Conservation (phyloP, 2,329 filamentous ascomycete genomes). For the Plectosphaerella cucumerina region DNA sequence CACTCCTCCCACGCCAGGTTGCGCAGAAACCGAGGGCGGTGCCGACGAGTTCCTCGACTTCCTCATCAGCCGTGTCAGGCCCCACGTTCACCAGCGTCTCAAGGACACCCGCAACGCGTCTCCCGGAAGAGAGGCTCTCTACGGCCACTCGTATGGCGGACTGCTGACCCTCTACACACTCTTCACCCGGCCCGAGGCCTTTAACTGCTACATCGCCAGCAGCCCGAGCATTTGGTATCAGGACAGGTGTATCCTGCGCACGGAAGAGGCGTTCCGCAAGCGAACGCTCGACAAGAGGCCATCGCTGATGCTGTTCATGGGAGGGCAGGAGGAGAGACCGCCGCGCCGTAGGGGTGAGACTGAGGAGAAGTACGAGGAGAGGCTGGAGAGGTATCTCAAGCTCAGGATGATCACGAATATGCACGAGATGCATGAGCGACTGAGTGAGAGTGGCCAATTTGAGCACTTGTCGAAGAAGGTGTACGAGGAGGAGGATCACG, state of each 20-base stretch:
- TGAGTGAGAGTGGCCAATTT: slow-evolving; percentile 12
- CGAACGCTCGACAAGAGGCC: slow-evolving; percentile 9
- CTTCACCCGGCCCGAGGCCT: slow-evolving; percentile 32
- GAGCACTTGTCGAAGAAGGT: slow-evolving; percentile 11
- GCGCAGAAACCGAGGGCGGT: slow-evolving; percentile 28
- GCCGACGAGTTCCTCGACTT: slow-evolving; percentile 40
- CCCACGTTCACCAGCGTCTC: slow-evolving; percentile 24
- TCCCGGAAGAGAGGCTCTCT: slow-evolving; percentile 35
- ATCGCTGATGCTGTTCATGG: slow-evolving; percentile 26
- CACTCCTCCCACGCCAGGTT: slow-evolving; percentile 19
- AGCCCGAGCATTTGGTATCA: slow-evolving; percentile 47
- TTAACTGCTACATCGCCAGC: slow-evolving; percentile 38
- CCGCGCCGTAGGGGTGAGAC: slow-evolving; percentile 20
- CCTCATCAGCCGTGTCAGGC: slow-evolving; percentile 33
- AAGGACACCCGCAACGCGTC: slow-evolving; percentile 16
- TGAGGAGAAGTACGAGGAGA: slow-evolving; percentile 21
- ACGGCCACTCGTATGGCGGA: slow-evolving; percentile 45
- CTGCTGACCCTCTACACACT: slow-evolving; percentile 41
- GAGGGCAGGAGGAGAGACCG: slow-evolving; percentile 26
- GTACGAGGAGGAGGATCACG: slow-evolving; percentile 25
- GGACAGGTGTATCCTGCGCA: slow-evolving; percentile 30
- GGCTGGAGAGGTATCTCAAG: slow-evolving; percentile 8
- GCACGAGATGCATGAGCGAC: slow-evolving; percentile 13
- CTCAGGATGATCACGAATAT: slow-evolving; percentile 21
- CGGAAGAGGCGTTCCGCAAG: slow-evolving; percentile 21